These are phyloP conservation scores for Penicillium sp. DNA, from an alignment of 2,329 filamentous ascomycete genomes.

Conservation along the genomic window DNA sequence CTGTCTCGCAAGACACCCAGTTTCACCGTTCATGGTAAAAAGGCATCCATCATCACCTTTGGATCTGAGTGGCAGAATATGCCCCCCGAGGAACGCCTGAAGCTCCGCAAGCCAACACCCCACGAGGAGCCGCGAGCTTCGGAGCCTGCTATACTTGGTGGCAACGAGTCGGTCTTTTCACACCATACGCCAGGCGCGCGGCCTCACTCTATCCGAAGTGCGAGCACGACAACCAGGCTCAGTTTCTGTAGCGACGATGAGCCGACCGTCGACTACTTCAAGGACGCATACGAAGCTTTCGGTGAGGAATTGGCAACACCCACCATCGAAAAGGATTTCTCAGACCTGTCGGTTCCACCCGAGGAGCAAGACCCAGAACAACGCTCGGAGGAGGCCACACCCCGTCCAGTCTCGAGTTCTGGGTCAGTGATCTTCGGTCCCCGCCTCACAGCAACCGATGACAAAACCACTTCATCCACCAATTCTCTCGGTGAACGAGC, in stretches of 20 bases:
- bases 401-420: conserved; percentile 5
- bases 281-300: conserved; percentile 23
- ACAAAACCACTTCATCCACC: conserved; percentile 12
- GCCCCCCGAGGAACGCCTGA: conserved; percentile 70
- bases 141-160: conserved; percentile 31
- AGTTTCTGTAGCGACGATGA: conserved; percentile 44
- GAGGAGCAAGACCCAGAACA: background rate
- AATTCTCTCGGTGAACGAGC: conserved; percentile 20
- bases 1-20: conserved; percentile 79
- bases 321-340: background rate
- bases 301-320: background rate
- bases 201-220: conserved; percentile 63
- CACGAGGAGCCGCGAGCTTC: conserved; percentile 39
- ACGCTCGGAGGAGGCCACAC: background rate
- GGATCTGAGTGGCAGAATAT: conserved; percentile 84
- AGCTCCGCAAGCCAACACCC: conserved; percentile 56
- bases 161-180: conserved; percentile 29
- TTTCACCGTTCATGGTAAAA: conserved; percentile 97
- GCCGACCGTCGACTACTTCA: conserved; percentile 17
- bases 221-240: conserved; percentile 66
- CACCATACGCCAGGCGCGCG: conserved; percentile 46
- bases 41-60: conserved; percentile 96
- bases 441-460: conserved; percentile 15
- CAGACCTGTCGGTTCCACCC: background rate
- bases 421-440: conserved; percentile 5